These are phyloP conservation scores for Nemania diffusa DNA, from an alignment of 2,329 filamentous ascomycete genomes.

Conservation along the genomic window DNA sequence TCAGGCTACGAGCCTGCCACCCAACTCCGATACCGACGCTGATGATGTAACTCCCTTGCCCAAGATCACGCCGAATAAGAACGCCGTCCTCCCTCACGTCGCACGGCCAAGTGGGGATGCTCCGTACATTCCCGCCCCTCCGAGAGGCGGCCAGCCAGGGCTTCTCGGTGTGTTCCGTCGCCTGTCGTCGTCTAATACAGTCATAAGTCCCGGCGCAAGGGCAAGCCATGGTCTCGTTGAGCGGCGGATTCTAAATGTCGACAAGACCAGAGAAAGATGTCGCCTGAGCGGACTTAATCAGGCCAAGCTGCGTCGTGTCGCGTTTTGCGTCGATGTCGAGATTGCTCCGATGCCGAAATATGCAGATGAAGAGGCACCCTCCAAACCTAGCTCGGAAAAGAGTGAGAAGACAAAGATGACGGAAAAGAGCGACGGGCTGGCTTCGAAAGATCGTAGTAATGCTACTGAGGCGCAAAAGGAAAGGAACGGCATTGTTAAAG, in stretches of 20 bases:
- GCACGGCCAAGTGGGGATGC: slow-evolving; percentile 67
- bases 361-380: slow-evolving; percentile 66
- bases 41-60: slow-evolving; percentile 58
- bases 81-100: slow-evolving; percentile 69
- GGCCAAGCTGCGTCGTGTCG: slow-evolving; percentile 84
- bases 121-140: slow-evolving; percentile 79
- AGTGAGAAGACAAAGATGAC: slow-evolving; percentile 71
- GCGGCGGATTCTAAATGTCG: slow-evolving; percentile 84
- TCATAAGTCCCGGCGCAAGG: slow-evolving; percentile 59
- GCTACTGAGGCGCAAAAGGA: slow-evolving; percentile 68
- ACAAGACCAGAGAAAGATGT: slow-evolving; percentile 81
- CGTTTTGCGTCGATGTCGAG: slow-evolving; percentile 97
- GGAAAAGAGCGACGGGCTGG: slow-evolving; percentile 79
- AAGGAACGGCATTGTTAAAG: slow-evolving; percentile 55
- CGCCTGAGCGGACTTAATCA: slow-evolving; percentile 81
- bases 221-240: slow-evolving; percentile 78
- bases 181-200: slow-evolving; percentile 74
- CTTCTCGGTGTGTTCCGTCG: slow-evolving; percentile 86
- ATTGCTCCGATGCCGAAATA: slow-evolving; percentile 90
- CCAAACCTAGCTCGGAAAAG: slow-evolving; percentile 62
- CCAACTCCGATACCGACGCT: slow-evolving; percentile 41
- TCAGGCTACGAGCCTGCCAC: slow-evolving; percentile 26
- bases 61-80: slow-evolving; percentile 62
- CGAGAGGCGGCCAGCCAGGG: slow-evolving; percentile 73
- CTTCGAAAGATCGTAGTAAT: slow-evolving; percentile 74